Evolutionary conservation across 139 green algal species (phyloP), one percentile per base, ranked within the genome.

Genomic region (Spirogloea muscicola): DNA sequence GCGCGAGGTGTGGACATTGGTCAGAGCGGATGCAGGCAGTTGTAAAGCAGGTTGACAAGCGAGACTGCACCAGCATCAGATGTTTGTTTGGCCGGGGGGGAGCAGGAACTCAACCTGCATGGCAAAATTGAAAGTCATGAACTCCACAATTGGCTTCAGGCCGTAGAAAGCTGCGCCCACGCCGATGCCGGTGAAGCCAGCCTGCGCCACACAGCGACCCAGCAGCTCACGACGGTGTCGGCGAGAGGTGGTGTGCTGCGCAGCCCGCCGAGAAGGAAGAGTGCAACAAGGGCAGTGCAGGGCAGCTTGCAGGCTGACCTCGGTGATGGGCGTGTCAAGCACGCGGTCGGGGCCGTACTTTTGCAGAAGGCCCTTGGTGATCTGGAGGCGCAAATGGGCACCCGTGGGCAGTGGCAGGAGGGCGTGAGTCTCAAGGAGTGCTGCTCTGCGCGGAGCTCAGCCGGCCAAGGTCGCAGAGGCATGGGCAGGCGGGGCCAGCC

Each of bases 111-210:
- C n/a, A n/a, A 81, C 73, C 65, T 89, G 94, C 91, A 98, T 93
- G 27, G 95, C 87, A 75, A 99, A 99, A 85, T 99, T 99, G 76
- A 93, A 99, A 9, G 95, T 99, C 95, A 99, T 99, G 84, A 99
- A 99, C 85, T 99, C 95, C 37, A 95, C 88, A 16, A 99, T 84
- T 25, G 95, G 95, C 42, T 85, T 86, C 40, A 97, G 70, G 4
- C 95, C 95, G 9, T 90, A 86, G 59, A 98, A 94, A 0, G 91
- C 95, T 1, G 95, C 92, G 25, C 95, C 95, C 36, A 95, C 87
- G 3, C 85, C 93, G 36, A 99, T 94, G 36, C 95, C 95, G 4
- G 90, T 94, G 81, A 99, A 99, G 2, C 95, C 95, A 42, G 91
- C 91, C 58, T 80, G 72, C n/a, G 4, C 16, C 38, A n/a, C 9